Conservation (phyloP, 495 filamentous ascomycete genomes). For the Beverwykella pulmonaria region DNA sequence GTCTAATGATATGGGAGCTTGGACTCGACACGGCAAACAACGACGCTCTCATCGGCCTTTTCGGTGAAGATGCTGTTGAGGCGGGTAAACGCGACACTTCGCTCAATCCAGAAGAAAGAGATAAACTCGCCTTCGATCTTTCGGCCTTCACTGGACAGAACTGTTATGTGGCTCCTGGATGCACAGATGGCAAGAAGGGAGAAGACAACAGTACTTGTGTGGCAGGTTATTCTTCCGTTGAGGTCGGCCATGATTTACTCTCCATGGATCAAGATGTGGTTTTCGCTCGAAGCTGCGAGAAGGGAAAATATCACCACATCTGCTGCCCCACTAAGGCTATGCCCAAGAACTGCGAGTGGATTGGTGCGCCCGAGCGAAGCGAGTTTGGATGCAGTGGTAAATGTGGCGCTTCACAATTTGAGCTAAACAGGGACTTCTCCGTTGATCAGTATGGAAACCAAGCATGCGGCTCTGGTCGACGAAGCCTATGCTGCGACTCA, state of each 20-base stretch:
- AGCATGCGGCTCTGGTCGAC: no score
- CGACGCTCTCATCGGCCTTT: not conserved
- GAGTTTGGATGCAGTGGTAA: not conserved
- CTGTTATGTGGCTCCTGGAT: slow-evolving; percentile 6
- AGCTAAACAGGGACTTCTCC: no score
- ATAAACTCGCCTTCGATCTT: not conserved
- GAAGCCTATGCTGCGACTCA: no score
- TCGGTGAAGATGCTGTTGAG: slow-evolving; percentile 3
- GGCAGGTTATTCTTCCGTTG: not conserved
- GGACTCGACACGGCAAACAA: not conserved
- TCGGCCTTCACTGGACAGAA: not conserved
- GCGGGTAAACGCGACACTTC: not conserved
- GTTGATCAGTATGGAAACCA: no score
- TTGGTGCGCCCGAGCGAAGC: not conserved
- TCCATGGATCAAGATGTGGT: no score
- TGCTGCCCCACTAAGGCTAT: not conserved
- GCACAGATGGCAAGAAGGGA: not conserved
- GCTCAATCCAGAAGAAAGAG: not conserved
- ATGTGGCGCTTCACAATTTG: no score
- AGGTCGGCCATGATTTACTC: not conserved
- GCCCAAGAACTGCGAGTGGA: not conserved
- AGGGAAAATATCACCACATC: not conserved
- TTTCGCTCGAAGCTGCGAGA: not conserved
- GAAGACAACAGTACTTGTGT: not conserved
- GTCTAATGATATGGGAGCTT: slow-evolving; percentile 9